A percentile compares a stretch with the other conserved stretches of the same genome.
These are phyloP conservation scores for Thymus quinquecostatus DNA, from an alignment of 257 asterid species.

Conservation along the genomic window DNA sequence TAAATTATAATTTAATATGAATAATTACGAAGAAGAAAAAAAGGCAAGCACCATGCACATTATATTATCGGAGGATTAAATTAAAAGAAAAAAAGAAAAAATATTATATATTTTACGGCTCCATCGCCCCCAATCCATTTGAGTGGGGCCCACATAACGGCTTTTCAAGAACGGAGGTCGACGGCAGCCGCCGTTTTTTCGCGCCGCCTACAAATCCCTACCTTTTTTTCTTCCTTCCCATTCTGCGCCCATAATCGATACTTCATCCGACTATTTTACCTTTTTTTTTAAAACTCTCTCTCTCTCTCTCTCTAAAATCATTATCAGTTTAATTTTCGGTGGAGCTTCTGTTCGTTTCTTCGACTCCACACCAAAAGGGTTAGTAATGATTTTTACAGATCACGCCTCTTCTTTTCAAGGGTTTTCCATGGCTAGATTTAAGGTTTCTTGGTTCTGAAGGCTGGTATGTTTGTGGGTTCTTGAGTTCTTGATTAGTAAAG, in stretches of 20 bases:
- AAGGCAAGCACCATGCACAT: too few species aligned
- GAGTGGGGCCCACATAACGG: conserved; percentile 34
- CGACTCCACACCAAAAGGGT: conserved; percentile 26
- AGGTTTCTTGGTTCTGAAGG: conserved; percentile 33
- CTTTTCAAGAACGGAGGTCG: conserved; percentile 34
- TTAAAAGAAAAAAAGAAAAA: neutral
- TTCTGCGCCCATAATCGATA: conserved; percentile 12
- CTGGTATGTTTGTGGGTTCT: conserved; percentile 25
- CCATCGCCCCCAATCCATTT: conserved; percentile 3
- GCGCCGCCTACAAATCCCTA: conserved; percentile 39
- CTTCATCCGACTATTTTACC: neutral
- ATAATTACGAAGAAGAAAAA: too few species aligned
- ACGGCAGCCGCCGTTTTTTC: conserved; percentile 42
- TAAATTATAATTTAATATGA: too few species aligned
- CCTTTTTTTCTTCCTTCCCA: conserved; percentile 10
- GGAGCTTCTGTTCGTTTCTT: conserved; percentile 26
- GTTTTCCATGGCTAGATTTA: neutral
- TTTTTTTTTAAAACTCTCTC: conserved; percentile 24
- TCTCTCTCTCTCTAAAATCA: neutral
- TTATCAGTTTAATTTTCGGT: neutral
- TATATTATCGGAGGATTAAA: neutral
- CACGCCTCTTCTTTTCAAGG: conserved; percentile 7
- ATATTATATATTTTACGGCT: conserved; percentile 10
- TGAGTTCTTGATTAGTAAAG: conserved; percentile 27
- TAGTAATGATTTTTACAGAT: neutral